Conservation (phyloP, 345 rosid species). For the Ceriops tagal region DNA sequence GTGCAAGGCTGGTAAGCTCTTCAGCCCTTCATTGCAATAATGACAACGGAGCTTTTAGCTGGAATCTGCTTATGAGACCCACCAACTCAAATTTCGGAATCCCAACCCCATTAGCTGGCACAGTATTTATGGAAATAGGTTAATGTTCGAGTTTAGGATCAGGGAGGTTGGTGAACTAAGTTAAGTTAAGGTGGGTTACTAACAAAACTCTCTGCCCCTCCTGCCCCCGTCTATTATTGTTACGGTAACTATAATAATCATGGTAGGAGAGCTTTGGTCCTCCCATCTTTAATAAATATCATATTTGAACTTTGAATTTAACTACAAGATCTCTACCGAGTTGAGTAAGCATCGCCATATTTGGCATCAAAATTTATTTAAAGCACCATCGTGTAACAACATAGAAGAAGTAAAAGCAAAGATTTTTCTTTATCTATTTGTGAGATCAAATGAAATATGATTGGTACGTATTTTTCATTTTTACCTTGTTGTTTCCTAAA, state of each 20-base stretch:
- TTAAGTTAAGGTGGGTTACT: not conserved
- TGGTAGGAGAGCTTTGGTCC: not conserved
- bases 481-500: no score
- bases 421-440: no score
- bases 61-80: constrained; percentile 4
- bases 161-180: constrained; percentile 11
- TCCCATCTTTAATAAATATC: not conserved
- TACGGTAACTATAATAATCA: no score
- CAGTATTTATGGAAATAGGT: not conserved
- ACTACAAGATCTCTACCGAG: no score
- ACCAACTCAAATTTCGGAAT: constrained; percentile 1
- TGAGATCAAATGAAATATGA: no score
- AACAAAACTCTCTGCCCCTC: not conserved
- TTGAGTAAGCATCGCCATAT: no score
- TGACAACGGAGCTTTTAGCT: not conserved
- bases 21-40: not conserved
- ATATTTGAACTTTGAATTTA: no score
- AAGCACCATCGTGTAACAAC: no score
- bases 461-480: no score
- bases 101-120: not conserved
- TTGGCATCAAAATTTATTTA: no score
- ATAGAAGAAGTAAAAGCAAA: no score
- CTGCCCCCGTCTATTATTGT: no score
- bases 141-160: not conserved
- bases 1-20: not conserved